Evolutionary conservation across 805 yeast species (phyloP).

Genomic region (Candida arabinofermentans): DNA sequence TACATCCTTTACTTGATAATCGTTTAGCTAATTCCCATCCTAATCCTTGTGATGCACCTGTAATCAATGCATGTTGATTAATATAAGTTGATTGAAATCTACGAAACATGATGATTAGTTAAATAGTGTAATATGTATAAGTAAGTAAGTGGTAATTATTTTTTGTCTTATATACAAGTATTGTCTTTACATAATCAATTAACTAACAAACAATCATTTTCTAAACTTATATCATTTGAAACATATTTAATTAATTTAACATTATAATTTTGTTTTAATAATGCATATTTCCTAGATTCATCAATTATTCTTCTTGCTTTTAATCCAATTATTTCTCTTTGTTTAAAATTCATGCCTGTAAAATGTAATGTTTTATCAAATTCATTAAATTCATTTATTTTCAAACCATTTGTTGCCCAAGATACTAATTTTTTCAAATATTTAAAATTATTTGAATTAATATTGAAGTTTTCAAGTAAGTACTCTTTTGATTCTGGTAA

Average conservation of each 20-base stretch:
- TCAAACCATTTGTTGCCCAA: conserved; percentile 83
- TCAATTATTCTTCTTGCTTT: conserved; percentile 72
- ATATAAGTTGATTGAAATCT: background rate
- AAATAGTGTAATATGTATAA: background rate
- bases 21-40: conserved; percentile 53
- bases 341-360: conserved; percentile 39
- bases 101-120: background rate
- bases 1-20: conserved; percentile 49
- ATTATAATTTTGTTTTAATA: conserved; percentile 36
- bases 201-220: conserved; percentile 42
- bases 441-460: conserved; percentile 29
- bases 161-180: no score
- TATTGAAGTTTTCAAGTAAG: conserved; percentile 30
- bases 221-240: conserved; percentile 54
- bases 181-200: background rate
- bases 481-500: conserved; percentile 43
- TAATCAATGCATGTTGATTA: conserved; percentile 41
- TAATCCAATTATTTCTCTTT: conserved; percentile 60
- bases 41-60: conserved; percentile 71
- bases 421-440: conserved; percentile 63
- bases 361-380: conserved; percentile 40
- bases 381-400: conserved; percentile 36
- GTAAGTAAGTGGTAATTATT: background rate
- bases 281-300: conserved; percentile 56
- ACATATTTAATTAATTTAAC: conserved; percentile 60